phyloP scores from a whole-genome alignment of 192 early-diverging fungal genomes.

The Funneliformis geosporum region DNA sequence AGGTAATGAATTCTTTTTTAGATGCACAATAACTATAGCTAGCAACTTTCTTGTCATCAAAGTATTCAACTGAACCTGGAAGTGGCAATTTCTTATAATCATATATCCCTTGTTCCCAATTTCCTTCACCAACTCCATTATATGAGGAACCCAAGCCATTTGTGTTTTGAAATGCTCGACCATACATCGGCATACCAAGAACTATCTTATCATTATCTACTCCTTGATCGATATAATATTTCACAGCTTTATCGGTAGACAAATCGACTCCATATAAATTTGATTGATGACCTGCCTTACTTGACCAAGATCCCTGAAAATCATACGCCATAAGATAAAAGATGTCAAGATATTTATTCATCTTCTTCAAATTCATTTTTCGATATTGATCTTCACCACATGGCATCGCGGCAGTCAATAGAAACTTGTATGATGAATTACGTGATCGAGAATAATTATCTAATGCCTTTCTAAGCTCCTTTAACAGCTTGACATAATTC shows the following conservation, averaged over 20 bases:
- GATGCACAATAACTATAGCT: conserved; percentile 79
- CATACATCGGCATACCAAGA: conserved; percentile 90
- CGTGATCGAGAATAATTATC: conserved; percentile 52
- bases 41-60: conserved; percentile 76
- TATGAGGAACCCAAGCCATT: conserved; percentile 65
- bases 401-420: conserved; percentile 70
- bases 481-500: conserved; percentile 79
- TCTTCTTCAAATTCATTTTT: conserved; percentile 59
- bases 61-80: conserved; percentile 65
- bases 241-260: conserved; percentile 69
- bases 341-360: conserved; percentile 66
- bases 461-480: conserved; percentile 68
- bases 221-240: conserved; percentile 67
- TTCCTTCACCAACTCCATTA: conserved; percentile 72
- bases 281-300: conserved; percentile 80
- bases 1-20: conserved; percentile 73
- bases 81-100: conserved; percentile 84
- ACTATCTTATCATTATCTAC: conserved; percentile 84
- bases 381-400: conserved; percentile 65
- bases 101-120: conserved; percentile 89
- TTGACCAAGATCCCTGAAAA: conserved; percentile 67
- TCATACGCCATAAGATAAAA: conserved; percentile 97
- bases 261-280: conserved; percentile 71
- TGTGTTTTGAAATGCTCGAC: conserved; percentile 89
- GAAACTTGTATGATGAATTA: conserved; percentile 46